phyloP scores from a whole-genome alignment of 345 rosid genomes.

The Dimocarpus longan region DNA sequence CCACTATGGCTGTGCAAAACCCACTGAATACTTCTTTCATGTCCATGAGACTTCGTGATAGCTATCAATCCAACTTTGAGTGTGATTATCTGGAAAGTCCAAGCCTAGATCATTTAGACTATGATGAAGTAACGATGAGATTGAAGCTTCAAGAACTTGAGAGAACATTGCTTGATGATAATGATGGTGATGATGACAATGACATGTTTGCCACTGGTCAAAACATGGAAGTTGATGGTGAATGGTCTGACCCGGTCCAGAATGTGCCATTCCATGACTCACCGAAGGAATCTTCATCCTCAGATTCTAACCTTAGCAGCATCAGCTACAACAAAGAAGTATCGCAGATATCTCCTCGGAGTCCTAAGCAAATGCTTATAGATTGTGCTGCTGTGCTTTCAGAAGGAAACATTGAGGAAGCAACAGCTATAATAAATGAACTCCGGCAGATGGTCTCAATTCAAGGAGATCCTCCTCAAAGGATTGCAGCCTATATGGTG shows the following conservation, averaged over 20 bases:
- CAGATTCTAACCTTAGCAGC: conserved; percentile 74
- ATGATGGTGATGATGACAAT: conserved; percentile 50
- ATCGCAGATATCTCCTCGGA: conserved; percentile 48
- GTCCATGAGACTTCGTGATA: conserved; percentile 27
- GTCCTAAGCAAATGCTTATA: conserved; percentile 74
- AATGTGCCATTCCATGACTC: conserved; percentile 62
- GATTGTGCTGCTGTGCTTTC: conserved; percentile 73
- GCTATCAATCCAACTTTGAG: conserved; percentile 40
- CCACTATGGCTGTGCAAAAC: conserved; percentile 42
- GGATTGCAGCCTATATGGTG: conserved; percentile 97
- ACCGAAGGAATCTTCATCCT: conserved; percentile 79
- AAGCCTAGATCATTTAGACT: conserved; percentile 53
- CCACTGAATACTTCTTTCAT: conserved; percentile 41
- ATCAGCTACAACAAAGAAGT: conserved; percentile 62
- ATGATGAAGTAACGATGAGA: conserved; percentile 60
- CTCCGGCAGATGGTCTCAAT: conserved; percentile 81
- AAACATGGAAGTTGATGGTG: conserved; percentile 81
- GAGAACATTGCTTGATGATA: conserved; percentile 73
- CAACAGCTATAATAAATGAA: conserved; percentile 63
- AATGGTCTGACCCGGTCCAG: conserved; percentile 65
- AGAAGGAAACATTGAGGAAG: conserved; percentile 66
- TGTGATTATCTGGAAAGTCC: conserved; percentile 47
- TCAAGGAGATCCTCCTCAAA: conserved; percentile 92
- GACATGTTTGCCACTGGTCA: conserved; percentile 43
- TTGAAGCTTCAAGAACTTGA: conserved; percentile 87